These are phyloP conservation scores for Camelina sativa DNA, from an alignment of 345 rosid genomes.

Conservation along the genomic window DNA sequence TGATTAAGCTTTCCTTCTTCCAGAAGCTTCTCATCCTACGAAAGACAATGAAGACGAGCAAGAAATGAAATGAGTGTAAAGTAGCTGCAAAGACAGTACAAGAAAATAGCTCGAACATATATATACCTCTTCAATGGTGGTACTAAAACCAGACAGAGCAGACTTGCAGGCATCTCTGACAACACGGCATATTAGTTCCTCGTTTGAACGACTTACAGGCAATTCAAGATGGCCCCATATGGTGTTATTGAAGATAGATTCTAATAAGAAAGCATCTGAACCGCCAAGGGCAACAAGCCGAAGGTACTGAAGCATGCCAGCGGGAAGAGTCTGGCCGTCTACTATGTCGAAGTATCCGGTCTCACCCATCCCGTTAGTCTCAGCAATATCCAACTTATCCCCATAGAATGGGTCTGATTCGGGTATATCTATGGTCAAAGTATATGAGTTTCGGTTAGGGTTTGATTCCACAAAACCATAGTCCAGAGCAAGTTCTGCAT, in stretches of 20 bases:
- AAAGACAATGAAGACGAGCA: constrained; percentile 16
- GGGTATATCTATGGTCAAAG: constrained; percentile 75
- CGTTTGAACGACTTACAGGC: constrained; percentile 81
- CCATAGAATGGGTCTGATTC: constrained; percentile 61
- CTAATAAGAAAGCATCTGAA: constrained; percentile 63
- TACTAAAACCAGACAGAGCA: constrained; percentile 73
- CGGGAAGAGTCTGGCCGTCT: constrained; percentile 71
- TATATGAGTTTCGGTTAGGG: constrained; percentile 68
- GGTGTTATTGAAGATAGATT: constrained; percentile 79
- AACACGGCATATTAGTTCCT: constrained; percentile 83
- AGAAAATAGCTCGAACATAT: constrained; percentile 8
- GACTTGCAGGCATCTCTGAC: constrained; percentile 78
- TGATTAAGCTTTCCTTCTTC: constrained; percentile 53
- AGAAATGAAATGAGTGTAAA: constrained; percentile 9
- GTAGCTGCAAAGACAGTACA: constrained; percentile 21
- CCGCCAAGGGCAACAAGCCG: constrained; percentile 89
- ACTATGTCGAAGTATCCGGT: constrained; percentile 74
- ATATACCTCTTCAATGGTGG: constrained; percentile 76
- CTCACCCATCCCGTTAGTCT: constrained; percentile 73
- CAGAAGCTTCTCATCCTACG: constrained; percentile 74
- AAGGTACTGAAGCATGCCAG: constrained; percentile 73
- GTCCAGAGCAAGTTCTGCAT: constrained; percentile 89
- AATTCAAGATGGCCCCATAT: constrained; percentile 90
- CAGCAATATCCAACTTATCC: constrained; percentile 65
- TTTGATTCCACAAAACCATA: constrained; percentile 83